phyloP scores from a whole-genome alignment of 495 filamentous ascomycete species.

The Bombardia bombarda region DNA sequence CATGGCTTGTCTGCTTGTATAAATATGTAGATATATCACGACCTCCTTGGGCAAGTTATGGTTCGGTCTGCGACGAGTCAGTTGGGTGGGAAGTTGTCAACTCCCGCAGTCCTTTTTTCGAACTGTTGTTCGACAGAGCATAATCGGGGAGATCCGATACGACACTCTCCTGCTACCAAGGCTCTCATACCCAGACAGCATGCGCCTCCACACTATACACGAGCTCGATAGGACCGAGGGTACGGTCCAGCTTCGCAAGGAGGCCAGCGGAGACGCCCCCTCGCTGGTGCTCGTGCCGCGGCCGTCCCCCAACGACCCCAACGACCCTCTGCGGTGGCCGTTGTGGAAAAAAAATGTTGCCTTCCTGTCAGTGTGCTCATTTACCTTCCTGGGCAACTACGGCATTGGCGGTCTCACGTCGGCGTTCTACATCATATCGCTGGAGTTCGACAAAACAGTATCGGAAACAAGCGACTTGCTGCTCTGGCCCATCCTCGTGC shows the following conservation, averaged over 20 bases:
- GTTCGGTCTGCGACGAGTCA: too few relatives aligned
- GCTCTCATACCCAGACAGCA: too few relatives aligned
- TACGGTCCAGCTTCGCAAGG: slow-evolving; percentile 20
- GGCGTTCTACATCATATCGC: slow-evolving; percentile 21
- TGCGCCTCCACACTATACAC: slow-evolving; percentile 23
- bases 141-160: too few relatives aligned
- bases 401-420: slow-evolving; percentile 23
- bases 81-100: too few relatives aligned
- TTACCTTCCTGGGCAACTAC: slow-evolving; percentile 37
- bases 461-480: slow-evolving; percentile 19
- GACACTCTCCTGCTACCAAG: too few relatives aligned
- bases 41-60: too few relatives aligned
- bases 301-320: slow-evolving; percentile 24
- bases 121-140: too few relatives aligned
- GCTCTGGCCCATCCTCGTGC: slow-evolving; percentile 26
- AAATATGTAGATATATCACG: too few relatives aligned
- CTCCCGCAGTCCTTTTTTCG: too few relatives aligned
- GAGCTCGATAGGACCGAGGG: slow-evolving; percentile 24
- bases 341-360: slow-evolving; percentile 23
- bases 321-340: slow-evolving; percentile 29
- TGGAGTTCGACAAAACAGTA: slow-evolving; percentile 20
- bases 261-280: slow-evolving; percentile 5
- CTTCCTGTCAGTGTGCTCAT: slow-evolving; percentile 23
- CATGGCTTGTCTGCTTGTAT: too few relatives aligned
- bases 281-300: slow-evolving; percentile 24